A percentile compares a stretch with the other conserved stretches of the same genome.
Evolutionary conservation across 371 early-diverging fungal genomes (phyloP).

Genomic region (Rhizomucor pusillus): DNA sequence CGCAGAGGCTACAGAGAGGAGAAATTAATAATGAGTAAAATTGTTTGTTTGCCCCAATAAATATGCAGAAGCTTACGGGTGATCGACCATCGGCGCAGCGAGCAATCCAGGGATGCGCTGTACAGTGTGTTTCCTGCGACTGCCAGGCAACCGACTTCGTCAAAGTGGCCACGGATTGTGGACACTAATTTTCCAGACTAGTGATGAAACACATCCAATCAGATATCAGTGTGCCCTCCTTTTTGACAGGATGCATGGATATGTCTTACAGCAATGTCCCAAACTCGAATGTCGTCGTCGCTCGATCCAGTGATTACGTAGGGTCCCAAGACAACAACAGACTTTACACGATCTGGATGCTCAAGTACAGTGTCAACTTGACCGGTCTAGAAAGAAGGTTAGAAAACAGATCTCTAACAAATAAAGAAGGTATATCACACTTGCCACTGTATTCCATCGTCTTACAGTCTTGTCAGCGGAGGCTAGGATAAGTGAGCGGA

Average conservation of each 20-base stretch:
- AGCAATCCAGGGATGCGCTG: constrained; percentile 76
- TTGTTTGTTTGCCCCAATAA: too few species aligned
- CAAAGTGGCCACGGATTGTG: constrained; percentile 76
- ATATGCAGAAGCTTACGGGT: too few species aligned
- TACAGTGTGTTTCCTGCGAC: constrained; percentile 56
- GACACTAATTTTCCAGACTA: constrained; percentile 71
- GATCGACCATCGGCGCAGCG: constrained; percentile 74
- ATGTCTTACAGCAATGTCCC: constrained; percentile 75
- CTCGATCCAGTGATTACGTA: constrained; percentile 77
- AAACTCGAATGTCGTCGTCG: constrained; percentile 80
- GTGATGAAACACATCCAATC: background rate
- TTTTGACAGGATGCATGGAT: too few species aligned
- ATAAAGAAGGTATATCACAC: background rate
- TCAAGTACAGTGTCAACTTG: constrained; percentile 60
- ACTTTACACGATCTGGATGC: constrained; percentile 83
- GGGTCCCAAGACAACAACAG: constrained; percentile 57
- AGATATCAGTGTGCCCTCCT: constrained; percentile 1
- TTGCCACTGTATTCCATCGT: constrained; percentile 50
- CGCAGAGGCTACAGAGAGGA: constrained; percentile 11
- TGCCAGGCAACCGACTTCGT: constrained; percentile 69
- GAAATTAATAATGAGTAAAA: too few species aligned
- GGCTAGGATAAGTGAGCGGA: constrained; percentile 18
- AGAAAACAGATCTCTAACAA: background rate
- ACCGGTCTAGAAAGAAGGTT: constrained; percentile 42
- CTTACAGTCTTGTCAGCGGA: constrained; percentile 80